A percentile compares a stretch with the other conserved stretches of the same genome.
Evolutionary conservation across 2,329 filamentous ascomycete species (phyloP).

Genomic region (Penicillium verrucosum): DNA sequence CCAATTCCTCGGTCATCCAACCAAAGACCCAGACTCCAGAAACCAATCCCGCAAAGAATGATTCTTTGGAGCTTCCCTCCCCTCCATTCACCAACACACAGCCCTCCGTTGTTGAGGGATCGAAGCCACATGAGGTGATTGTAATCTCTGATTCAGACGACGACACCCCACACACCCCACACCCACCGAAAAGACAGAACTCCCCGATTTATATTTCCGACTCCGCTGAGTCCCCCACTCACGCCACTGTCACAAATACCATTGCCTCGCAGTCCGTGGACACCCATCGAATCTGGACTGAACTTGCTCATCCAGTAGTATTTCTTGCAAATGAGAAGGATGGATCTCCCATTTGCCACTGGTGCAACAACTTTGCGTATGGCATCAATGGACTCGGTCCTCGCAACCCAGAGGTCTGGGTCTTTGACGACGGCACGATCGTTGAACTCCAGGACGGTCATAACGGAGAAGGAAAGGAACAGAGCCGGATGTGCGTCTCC

Average conservation of each 20-base stretch:
- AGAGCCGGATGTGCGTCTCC: conserved; percentile 38
- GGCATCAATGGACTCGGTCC: conserved; percentile 41
- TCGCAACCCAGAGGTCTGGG: conserved; percentile 33
- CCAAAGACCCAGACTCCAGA: background rate
- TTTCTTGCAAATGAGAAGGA: conserved; percentile 33
- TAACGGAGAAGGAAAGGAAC: conserved; percentile 26
- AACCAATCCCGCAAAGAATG: background rate
- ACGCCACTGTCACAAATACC: background rate
- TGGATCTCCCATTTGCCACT: conserved; percentile 35
- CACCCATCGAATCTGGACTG: conserved; percentile 32
- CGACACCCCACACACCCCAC: background rate
- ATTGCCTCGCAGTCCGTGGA: background rate
- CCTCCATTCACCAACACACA: background rate
- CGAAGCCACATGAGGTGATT: background rate
- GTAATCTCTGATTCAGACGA: background rate
- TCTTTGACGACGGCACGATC: conserved; percentile 31
- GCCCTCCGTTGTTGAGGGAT: background rate
- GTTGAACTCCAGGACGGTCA: conserved; percentile 42
- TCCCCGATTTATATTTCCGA: background rate
- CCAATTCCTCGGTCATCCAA: background rate
- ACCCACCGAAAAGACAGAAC: background rate
- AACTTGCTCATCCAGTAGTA: conserved; percentile 40
- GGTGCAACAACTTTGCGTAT: conserved; percentile 41
- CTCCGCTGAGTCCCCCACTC: background rate
- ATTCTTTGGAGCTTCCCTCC: background rate